Conservation (phyloP, 1,284 basidiomycete species). For the Fistulinella cinereoalba region DNA sequence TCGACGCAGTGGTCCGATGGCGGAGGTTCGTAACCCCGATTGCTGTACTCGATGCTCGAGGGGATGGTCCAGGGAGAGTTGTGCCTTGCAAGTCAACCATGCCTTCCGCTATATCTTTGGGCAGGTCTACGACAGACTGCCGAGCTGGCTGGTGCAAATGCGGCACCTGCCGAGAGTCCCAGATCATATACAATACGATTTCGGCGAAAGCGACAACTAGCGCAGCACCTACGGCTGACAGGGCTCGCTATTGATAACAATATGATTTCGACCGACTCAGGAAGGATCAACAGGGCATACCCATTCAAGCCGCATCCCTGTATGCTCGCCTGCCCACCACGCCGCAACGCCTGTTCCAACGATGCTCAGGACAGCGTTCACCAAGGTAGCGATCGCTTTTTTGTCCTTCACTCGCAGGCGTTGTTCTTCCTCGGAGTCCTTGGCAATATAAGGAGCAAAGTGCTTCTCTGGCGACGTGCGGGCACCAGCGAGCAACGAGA, state of each 20-base stretch:
- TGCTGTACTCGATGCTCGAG: constrained; percentile 25
- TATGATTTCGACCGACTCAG: constrained; percentile 7
- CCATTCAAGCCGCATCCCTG: constrained; percentile 69
- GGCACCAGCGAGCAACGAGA: constrained; percentile 72
- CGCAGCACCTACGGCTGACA: constrained; percentile 58
- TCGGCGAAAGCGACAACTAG: constrained; percentile 65
- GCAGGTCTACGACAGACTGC: constrained; percentile 17
- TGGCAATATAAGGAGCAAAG: constrained; percentile 49
- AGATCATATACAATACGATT: constrained; percentile 66
- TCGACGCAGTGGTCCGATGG: constrained; percentile 16
- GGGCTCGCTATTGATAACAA: constrained; percentile 47
- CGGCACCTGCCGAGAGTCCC: constrained; percentile 49
- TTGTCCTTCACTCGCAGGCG: constrained; percentile 49
- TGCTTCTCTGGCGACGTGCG: constrained; percentile 69
- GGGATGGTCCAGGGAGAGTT: neutral
- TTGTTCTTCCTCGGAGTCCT: constrained; percentile 41
- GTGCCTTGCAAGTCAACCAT: no score
- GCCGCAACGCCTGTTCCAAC: constrained; percentile 60
- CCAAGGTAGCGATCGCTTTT: constrained; percentile 61
- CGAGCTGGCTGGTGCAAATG: constrained; percentile 19
- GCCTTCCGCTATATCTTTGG: constrained; percentile 35
- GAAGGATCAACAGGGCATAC: constrained; percentile 34
- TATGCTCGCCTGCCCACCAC: constrained; percentile 67
- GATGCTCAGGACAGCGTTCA: constrained; percentile 71
- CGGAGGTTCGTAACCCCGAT: constrained; percentile 15